These are phyloP conservation scores for Neostapfia colusana DNA, from an alignment of 176 grass and related monocot species.

Conservation along the genomic window DNA sequence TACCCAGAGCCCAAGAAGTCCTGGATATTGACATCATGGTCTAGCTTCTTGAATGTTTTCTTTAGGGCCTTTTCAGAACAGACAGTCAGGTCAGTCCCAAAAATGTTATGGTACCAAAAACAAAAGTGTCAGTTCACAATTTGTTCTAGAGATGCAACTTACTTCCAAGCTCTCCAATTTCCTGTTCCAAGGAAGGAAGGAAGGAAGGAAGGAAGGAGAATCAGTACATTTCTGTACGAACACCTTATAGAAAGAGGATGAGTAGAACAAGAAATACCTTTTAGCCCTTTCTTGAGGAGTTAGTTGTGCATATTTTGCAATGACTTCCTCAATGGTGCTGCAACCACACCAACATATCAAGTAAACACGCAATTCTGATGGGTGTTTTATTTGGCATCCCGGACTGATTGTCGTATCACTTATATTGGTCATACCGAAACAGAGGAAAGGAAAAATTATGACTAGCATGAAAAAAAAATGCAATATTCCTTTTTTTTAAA, in stretches of 20 bases:
- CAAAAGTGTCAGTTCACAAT: background rate
- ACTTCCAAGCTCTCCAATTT: conserved; percentile 84
- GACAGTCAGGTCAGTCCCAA: conserved; percentile 33
- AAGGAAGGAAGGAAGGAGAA: too few relatives aligned
- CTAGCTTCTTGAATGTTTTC: conserved; percentile 90
- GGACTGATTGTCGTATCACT: too few relatives aligned
- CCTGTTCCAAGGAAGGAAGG: conserved; percentile 31
- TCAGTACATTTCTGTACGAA: background rate
- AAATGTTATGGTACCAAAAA: background rate
- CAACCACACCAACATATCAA: conserved; percentile 11
- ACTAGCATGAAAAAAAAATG: too few relatives aligned
- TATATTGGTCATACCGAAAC: background rate
- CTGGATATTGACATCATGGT: conserved; percentile 81
- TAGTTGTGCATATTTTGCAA: conserved; percentile 65
- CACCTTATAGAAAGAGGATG: background rate
- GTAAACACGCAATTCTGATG: conserved; percentile 1
- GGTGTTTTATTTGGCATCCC: background rate
- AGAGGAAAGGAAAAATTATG: background rate
- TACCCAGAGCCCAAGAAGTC: conserved; percentile 82
- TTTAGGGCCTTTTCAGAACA: conserved; percentile 54
- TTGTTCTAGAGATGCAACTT: conserved; percentile 20
- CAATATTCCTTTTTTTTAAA: too few relatives aligned
- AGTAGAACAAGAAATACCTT: conserved; percentile 42
- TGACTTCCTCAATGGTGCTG: conserved; percentile 64
- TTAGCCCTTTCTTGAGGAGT: conserved; percentile 79